Evolutionary conservation across 1,284 basidiomycete genomes (phyloP).

Genomic region (Inonotus obliquus): DNA sequence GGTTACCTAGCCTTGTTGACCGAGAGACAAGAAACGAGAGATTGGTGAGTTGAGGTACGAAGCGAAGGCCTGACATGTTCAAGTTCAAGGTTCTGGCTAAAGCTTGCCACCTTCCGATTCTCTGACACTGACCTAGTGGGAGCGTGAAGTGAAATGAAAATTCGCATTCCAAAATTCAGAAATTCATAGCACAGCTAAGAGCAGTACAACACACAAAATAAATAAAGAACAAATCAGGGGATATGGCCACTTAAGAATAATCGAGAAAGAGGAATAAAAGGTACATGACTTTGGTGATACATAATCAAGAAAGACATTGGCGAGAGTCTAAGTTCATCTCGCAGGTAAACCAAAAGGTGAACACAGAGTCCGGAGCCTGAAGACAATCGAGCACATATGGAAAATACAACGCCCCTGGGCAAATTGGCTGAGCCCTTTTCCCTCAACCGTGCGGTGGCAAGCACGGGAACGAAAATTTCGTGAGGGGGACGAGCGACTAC

Average conservation of each 20-base stretch:
- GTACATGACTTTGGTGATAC: constrained; percentile 3
- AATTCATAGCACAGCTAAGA: not conserved
- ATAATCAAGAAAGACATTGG: not conserved
- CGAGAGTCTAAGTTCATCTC: too few relatives aligned
- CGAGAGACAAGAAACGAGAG: not conserved
- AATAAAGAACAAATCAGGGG: not conserved
- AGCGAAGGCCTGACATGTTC: not conserved
- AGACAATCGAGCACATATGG: not conserved
- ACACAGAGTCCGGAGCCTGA: not conserved
- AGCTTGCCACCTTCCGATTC: not conserved
- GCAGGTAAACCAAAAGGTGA: not conserved
- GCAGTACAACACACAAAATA: not conserved
- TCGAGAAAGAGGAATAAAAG: not conserved
- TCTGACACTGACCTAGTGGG: not conserved
- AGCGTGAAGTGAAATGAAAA: not conserved
- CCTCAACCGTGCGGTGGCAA: not conserved
- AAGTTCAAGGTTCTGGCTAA: not conserved
- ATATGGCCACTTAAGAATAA: not conserved
- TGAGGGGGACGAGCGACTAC: not conserved
- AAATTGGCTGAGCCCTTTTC: not conserved
- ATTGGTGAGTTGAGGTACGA: not conserved
- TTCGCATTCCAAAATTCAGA: not conserved
- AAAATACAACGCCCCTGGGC: too few relatives aligned
- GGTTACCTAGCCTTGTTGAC: not conserved
- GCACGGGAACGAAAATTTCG: not conserved